Evolutionary conservation across 2,329 filamentous ascomycete genomes (phyloP), one percentile per base, ranked within the genome.

Genomic region (Paraphoma sp.): DNA sequence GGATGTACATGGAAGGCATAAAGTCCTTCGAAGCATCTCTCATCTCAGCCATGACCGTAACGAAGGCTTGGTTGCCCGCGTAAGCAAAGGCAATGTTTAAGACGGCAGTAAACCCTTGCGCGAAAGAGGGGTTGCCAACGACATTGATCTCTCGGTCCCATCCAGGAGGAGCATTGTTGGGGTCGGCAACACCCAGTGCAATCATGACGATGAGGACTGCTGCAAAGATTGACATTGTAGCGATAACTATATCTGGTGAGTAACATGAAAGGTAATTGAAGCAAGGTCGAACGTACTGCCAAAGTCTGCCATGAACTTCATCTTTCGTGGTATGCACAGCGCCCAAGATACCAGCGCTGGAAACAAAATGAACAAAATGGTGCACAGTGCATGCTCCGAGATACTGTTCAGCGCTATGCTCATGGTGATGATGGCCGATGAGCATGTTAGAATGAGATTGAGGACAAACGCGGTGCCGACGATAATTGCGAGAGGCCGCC

Each of bases 11-110:
- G 6, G 87, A 83, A 68, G 86, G 86, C 49, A 81, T 80, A 71
- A 84, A 88, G 65, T 86, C 82, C 50, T 76, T 73, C 18, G 44
- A 53, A 0, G 87, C 85, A 45, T 84, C 78, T 67, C 83, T 81
- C 73, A 90, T 81, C 72, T 90, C 88, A 33, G 81, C 81, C 68
- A 89, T 87, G 66, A 90, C 83, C 55, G 80, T 82, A 70, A 89
- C 88, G 76, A 89, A 89, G 57, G 86, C 86, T 18, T 86, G 84
- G 67, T 88, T 86, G 30, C 86, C 85, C 49, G 73, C 75, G 78
- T 88, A 91, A 4, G 89, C 87, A 59, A 91, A 88, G 56, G 89
- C 82, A 50, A 91, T 89, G 76, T 90, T 90, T 5, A 69, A 50
- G 3, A 63, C 54, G 14, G 60, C 36, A 14, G 46, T 46, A 12